Conservation (phyloP, 352 stramenopile genomes). For the Pythium phragmiticola region DNA sequence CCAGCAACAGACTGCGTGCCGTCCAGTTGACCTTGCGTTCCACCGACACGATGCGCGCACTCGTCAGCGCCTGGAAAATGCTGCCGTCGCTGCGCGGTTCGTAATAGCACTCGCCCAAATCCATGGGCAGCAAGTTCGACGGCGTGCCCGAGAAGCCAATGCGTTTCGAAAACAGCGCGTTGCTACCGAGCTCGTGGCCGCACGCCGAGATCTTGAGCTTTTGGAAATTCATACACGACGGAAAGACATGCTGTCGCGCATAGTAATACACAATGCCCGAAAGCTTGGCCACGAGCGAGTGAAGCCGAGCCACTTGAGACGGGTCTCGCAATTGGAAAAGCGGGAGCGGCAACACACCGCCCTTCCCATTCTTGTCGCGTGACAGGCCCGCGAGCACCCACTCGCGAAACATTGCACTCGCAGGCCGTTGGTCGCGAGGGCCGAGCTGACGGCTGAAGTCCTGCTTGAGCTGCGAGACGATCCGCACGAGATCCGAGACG, state of each 20-base stretch:
- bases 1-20: conserved; percentile 65
- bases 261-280: conserved; percentile 98
- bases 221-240: conserved; percentile 99
- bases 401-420: conserved; percentile 71
- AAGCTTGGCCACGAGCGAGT: conserved; percentile 92
- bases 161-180: conserved; percentile 96
- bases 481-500: conserved; percentile 77
- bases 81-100: conserved; percentile 98
- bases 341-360: conserved; percentile 90
- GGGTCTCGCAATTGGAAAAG: conserved; percentile 97
- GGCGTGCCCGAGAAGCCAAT: conserved; percentile 99
- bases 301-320: conserved; percentile 94
- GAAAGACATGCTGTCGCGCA: conserved; percentile 97
- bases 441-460: conserved; percentile 86
- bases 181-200: conserved; percentile 98
- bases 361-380: conserved; percentile 28
- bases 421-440: conserved; percentile 75
- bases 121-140: conserved; percentile 98
- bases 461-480: conserved; percentile 88
- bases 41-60: conserved; percentile 87
- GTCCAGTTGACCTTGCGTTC: conserved; percentile 85
- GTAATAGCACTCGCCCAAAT: conserved; percentile 98
- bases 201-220: conserved; percentile 98
- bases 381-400: conserved; percentile 64
- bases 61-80: conserved; percentile 97